A percentile compares a stretch with the other conserved stretches of the same genome.
These are phyloP conservation scores for Anisodus tanguticus DNA, from an alignment of 257 asterid species.

Conservation along the genomic window DNA sequence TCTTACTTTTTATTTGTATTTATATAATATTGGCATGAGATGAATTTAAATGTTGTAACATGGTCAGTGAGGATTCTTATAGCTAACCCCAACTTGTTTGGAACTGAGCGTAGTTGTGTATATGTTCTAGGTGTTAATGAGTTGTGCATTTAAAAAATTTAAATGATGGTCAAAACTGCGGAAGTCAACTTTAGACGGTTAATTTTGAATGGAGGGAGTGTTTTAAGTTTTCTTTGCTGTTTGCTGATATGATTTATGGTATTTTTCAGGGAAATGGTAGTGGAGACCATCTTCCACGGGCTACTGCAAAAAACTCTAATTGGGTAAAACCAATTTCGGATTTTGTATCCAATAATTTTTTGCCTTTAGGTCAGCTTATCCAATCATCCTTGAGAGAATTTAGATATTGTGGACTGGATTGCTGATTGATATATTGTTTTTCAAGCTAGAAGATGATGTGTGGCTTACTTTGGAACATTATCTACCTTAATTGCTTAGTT, in stretches of 20 bases:
- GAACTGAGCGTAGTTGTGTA: background rate
- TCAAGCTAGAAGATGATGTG: constrained; percentile 9
- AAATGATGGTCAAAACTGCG: background rate
- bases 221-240: background rate
- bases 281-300: constrained; percentile 40
- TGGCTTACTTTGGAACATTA: constrained; percentile 1
- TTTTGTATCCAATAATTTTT: constrained; percentile 67
- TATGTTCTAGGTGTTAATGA: constrained; percentile 10
- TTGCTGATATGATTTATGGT: background rate
- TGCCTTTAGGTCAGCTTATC: constrained; percentile 67
- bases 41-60: background rate
- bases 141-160: background rate
- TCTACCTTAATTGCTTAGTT: background rate
- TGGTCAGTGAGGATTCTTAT: background rate
- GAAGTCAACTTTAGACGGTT: background rate
- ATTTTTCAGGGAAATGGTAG: constrained; percentile 61
- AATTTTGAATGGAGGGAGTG: constrained; percentile 7
- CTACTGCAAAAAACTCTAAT: constrained; percentile 34
- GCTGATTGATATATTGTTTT: background rate
- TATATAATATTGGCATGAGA: background rate
- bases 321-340: constrained; percentile 54
- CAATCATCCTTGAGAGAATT: background rate
- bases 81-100: background rate
- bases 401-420: background rate
- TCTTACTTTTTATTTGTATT: background rate